These are phyloP conservation scores for Xylariaceae sp. DNA, from an alignment of 2,329 filamentous ascomycete genomes.

Conservation along the genomic window DNA sequence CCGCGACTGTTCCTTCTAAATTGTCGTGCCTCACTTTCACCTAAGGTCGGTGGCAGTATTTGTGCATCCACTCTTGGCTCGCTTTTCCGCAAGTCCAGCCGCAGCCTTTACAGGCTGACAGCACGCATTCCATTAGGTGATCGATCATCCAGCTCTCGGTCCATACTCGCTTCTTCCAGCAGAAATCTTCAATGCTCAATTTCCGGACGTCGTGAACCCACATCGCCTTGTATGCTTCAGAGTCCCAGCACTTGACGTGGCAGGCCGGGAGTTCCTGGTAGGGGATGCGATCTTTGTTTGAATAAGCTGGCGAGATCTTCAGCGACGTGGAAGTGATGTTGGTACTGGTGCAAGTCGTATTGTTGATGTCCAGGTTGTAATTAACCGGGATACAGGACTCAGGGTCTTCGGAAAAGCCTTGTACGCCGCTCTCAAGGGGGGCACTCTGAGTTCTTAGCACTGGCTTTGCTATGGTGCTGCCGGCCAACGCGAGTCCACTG, in stretches of 20 bases:
- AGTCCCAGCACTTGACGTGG: neutral
- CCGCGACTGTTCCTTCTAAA: too few species aligned
- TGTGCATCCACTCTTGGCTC: neutral
- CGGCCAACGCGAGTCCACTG: too few species aligned
- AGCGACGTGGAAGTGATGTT: too few species aligned
- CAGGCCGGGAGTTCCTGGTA: neutral
- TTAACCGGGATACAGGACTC: too few species aligned
- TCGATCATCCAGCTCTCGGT: neutral
- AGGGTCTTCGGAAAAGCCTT: too few species aligned
- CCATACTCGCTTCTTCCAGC: neutral
- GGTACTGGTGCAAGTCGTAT: too few species aligned
- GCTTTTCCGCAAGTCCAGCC: neutral
- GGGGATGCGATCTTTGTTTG: neutral
- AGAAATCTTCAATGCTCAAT: neutral
- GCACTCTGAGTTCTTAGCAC: too few species aligned
- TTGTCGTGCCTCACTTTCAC: too few species aligned
- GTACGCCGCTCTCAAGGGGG: too few species aligned
- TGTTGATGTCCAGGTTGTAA: too few species aligned
- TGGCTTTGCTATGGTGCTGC: too few species aligned
- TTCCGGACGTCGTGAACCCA: neutral
- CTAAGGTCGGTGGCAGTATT: neutral
- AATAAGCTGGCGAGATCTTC: too few species aligned
- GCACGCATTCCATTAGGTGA: neutral
- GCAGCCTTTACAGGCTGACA: neutral
- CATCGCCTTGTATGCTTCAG: neutral